Base-by-base conservation (phyloP, 768 basidiomycete genomes). In the Tephrocybe sp. region DNA sequence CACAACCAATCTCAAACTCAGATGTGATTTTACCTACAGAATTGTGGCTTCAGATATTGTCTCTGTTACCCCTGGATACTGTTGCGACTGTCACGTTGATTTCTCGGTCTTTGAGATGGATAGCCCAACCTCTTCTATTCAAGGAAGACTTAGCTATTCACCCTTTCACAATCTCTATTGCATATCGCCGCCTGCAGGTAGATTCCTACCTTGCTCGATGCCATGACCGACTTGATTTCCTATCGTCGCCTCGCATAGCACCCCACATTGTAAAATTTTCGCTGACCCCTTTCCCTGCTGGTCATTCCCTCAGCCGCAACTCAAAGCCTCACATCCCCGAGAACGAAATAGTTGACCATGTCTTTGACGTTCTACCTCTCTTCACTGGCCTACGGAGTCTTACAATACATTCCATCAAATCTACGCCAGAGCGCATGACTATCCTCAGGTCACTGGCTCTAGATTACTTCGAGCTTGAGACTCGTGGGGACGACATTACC, bases 1-100 rank as follows among this genome's bases (percentile, higher is more conserved):
- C 28, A 30, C 5, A 17, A 36, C 4, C 34, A 7, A n/a, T n/a
- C 18, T 37, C 20, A n/a, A 21, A 47, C 23, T 53, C 36, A 12
- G 49, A 54, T 17, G 23, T 51, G 26, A 36, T 47, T 26, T 50
- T 66, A 7, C 63, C 61, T 4, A 51, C 51, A 9, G 61, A 63
- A 51, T 38, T 62, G 40, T 65, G 62, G 62, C 48, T 60, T 0
- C 48, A 56, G 1, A 56, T 65, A 15, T 43, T 62, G 5, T 44
- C 39, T 10, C 48, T 45, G 15, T 14, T 56, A 5, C 42, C 56
- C 9, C 42, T 34, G 18, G 24, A 50, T 3, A 39, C 28, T 9
- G 46, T 59, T 24, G 42, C 25, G 21, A 20, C 46, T 9, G n/a
- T 57, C 30, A 55, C 58, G 10, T 32, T 58, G 20, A 56, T 54